phyloP scores from a whole-genome alignment of 169 alveolate genomes.

The Neospora caninum region DNA sequence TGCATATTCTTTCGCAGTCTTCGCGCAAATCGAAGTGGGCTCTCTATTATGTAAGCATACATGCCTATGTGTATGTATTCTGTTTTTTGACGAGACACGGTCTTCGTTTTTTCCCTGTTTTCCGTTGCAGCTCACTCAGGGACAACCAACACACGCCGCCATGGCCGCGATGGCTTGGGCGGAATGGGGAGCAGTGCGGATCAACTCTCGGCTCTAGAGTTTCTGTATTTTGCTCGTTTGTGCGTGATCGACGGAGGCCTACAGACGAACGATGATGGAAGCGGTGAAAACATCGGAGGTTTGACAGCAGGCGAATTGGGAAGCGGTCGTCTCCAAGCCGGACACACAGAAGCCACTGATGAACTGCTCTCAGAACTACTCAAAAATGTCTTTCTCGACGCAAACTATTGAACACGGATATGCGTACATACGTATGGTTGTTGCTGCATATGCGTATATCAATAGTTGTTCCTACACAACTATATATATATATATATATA shows the following conservation, averaged over 20 bases:
- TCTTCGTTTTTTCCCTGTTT: not conserved
- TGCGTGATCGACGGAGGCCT: conserved; percentile 16
- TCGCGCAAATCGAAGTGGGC: not conserved
- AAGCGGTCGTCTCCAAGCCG: not conserved
- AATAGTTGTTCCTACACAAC: no score
- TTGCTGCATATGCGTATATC: not conserved
- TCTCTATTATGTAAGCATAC: not conserved
- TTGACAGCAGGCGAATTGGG: not conserved
- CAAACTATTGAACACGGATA: not conserved
- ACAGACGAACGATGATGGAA: not conserved
- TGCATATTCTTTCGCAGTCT: not conserved
- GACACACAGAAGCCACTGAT: not conserved
- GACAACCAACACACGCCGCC: conserved; percentile 19
- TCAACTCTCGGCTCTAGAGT: not conserved
- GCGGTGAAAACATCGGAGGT: not conserved
- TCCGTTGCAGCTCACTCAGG: not conserved
- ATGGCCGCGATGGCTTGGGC: conserved; percentile 25
- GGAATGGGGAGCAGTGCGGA: conserved; percentile 4
- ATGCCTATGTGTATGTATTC: not conserved
- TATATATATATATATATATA: not conserved
- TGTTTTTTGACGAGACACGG: not conserved
- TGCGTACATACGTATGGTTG: not conserved
- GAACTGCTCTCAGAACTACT: conserved; percentile 1
- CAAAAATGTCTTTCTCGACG: conserved; percentile 27
- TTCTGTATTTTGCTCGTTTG: not conserved